Evolutionary conservation across 495 filamentous ascomycete species (phyloP), one percentile per base, ranked within the genome.

Genomic region (Beverwykella pulmonaria): DNA sequence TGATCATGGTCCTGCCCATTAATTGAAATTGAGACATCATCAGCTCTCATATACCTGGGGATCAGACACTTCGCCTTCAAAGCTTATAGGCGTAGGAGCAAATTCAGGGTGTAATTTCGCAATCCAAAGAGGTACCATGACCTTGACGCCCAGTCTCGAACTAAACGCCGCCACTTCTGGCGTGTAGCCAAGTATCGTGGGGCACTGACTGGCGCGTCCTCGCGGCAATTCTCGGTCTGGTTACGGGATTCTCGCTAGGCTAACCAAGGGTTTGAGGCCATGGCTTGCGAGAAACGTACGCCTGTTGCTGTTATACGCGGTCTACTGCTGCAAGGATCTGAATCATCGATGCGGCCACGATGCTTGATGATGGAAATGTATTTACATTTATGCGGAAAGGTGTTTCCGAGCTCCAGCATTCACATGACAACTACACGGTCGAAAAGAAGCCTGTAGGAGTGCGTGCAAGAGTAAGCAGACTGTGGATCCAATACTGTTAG

Each of bases 211-310:
- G 26, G 48, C 20, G 48, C 22, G 22, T 25, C 19, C 22, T 52
- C 19, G 22, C 48, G 48, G 48, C 22, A 52, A 25, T 29, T 52
- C 22, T 52, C 48, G 48, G 48, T 26, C 48, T 52, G 39, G 26
- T 52, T 29, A 26, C 26, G 48, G 48, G 48, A 52, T 8, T 52
- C 48, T 17, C 9, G 9, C 22, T 2, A 23, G 48, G 48, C 48
- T 23, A 52, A 19, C 23, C 48, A 52, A 15, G 48, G 48, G 48
- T 4, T 34, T 44, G 39, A 44, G 39, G 39, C 39, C 39, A n/a
- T 44, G 17, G 39, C 39, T 44, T 44, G 39, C 39, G 8, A 44
- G 39, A 4, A 44, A 7, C 39, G 39, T n/a, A 9, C 15, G 17
- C 39, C 17, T 9, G 39, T n/a, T n/a, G 39, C 17, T 44, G 17